phyloP scores from a whole-genome alignment of 2,329 filamentous ascomycete genomes.

The Fusarium sp. region DNA sequence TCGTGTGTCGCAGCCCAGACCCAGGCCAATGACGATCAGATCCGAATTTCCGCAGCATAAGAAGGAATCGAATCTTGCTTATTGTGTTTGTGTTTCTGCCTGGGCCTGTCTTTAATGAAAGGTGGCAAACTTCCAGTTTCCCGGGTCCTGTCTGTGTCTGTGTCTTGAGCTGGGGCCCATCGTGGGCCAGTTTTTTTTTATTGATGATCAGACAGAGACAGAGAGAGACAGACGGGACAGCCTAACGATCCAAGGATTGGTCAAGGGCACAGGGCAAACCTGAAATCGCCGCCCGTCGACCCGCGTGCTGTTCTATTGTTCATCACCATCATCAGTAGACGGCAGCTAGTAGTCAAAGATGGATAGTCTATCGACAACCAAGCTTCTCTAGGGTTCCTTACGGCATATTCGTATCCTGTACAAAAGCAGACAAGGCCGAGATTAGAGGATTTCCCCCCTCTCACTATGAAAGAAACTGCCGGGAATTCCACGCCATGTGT shows the following conservation, averaged over 20 bases:
- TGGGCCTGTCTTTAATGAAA: background rate
- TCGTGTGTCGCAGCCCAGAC: background rate
- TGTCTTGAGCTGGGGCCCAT: background rate
- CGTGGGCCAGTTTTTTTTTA: background rate
- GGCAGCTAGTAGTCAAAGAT: background rate
- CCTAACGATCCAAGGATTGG: background rate
- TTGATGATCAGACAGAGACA: background rate
- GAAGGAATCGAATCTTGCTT: background rate
- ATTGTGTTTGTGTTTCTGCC: background rate
- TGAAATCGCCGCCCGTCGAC: conserved; percentile 5
- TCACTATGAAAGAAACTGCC: background rate
- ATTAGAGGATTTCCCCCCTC: conserved; percentile 12
- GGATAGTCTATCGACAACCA: background rate
- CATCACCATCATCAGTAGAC: background rate
- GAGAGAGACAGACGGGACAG: background rate
- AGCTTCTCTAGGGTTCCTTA: background rate
- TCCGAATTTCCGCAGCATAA: background rate
- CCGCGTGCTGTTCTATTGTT: background rate
- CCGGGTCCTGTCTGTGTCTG: conserved; percentile 1
- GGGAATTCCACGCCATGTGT: background rate
- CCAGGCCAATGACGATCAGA: background rate
- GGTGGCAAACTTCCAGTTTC: conserved; percentile 18
- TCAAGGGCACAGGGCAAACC: background rate
- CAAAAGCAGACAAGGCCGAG: background rate
- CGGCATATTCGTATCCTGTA: background rate